Conservation (phyloP, 2,329 filamentous ascomycete genomes). For the Diaporthe australafricana region DNA sequence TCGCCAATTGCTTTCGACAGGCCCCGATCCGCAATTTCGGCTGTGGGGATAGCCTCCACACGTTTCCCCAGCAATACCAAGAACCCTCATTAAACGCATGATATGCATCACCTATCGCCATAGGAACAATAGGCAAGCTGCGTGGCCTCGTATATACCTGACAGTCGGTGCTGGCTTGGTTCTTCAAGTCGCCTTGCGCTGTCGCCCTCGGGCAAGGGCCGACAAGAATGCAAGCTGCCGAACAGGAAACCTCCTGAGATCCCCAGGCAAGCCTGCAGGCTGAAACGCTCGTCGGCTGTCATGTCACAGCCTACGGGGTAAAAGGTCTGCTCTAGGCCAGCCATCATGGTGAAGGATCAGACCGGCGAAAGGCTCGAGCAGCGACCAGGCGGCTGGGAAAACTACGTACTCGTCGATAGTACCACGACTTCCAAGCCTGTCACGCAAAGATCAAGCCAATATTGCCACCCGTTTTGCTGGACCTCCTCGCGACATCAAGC, state of each 20-base stretch:
- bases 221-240: background rate
- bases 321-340: background rate
- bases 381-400: background rate
- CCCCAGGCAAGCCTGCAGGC: background rate
- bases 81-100: conserved; percentile 15
- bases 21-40: conserved; percentile 17
- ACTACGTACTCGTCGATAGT: background rate
- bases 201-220: background rate
- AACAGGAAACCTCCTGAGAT: no score
- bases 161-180: background rate
- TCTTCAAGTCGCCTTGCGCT: background rate
- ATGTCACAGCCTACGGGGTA: background rate
- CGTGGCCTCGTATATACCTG: conserved; percentile 19
- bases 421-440: background rate
- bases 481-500: background rate
- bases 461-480: background rate
- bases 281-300: background rate
- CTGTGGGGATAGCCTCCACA: conserved; percentile 12
- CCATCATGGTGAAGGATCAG: background rate
- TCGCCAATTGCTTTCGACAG: conserved; percentile 12
- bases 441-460: background rate
- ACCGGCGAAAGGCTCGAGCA: background rate
- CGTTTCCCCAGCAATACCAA: conserved; percentile 11
- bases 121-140: background rate
- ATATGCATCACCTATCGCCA: background rate